Percentiles rank a stretch among this genome's conserved stretches.
These are phyloP conservation scores for Chrysosporium queenslandicum DNA, from an alignment of 2,329 filamentous ascomycete genomes.

Conservation along the genomic window DNA sequence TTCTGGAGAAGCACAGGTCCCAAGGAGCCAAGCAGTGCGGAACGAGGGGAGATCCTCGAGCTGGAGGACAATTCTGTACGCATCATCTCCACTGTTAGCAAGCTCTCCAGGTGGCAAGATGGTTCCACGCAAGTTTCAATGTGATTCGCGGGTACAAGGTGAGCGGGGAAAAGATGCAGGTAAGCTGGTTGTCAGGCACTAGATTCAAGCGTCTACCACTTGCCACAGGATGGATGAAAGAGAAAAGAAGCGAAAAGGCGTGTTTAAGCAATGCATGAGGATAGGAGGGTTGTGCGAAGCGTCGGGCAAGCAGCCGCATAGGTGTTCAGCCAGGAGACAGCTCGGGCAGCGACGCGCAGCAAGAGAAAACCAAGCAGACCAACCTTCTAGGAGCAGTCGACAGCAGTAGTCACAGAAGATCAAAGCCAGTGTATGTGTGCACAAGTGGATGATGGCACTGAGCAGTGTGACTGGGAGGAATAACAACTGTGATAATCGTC, in stretches of 20 bases:
- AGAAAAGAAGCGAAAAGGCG: neutral
- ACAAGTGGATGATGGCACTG: too few relatives aligned
- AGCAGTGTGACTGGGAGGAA: neutral
- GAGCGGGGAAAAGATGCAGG: neutral
- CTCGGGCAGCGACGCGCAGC: too few relatives aligned
- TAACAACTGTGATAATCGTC: too few relatives aligned
- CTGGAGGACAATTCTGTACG: neutral
- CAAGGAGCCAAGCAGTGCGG: neutral
- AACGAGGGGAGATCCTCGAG: neutral
- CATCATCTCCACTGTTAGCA: slow-evolving; percentile 7
- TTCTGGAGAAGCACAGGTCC: slow-evolving; percentile 2
- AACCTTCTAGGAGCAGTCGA: too few relatives aligned
- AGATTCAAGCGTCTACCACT: neutral
- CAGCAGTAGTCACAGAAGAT: too few relatives aligned
- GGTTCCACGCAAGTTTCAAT: neutral
- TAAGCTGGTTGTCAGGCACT: neutral
- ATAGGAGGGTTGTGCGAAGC: neutral
- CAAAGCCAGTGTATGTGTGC: too few relatives aligned
- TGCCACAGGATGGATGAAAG: neutral
- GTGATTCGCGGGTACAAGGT: neutral
- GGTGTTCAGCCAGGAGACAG: neutral
- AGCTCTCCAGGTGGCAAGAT: neutral
- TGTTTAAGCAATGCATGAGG: neutral
- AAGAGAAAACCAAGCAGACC: neutral
- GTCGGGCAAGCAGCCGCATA: neutral